Percentiles rank a stretch among this genome's conserved stretches.
phyloP scores from a whole-genome alignment of 805 yeast species.

The Diddensiella transvaalensis region DNA sequence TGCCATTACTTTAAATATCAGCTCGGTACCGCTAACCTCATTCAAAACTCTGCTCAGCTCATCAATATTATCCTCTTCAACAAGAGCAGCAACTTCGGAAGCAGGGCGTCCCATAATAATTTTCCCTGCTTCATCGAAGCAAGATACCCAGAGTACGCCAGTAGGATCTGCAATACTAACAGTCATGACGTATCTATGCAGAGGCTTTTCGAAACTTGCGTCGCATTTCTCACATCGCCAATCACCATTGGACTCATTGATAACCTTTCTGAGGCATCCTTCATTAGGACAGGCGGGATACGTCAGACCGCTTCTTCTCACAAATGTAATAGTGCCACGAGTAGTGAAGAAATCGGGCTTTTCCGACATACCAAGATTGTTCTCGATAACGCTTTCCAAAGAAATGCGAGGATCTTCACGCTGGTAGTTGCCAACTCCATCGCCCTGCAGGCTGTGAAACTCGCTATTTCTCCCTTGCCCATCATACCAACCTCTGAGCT shows the following conservation, averaged over 20 bases:
- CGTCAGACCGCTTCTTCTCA: conserved; percentile 65
- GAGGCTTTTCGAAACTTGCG: conserved; percentile 61
- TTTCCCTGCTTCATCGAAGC: conserved; percentile 82
- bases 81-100: conserved; percentile 45
- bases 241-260: conserved; percentile 64
- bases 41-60: conserved; percentile 46
- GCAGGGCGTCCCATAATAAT: conserved; percentile 69
- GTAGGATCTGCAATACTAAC: conserved; percentile 73
- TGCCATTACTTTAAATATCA: conserved; percentile 72
- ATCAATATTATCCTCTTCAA: conserved; percentile 35
- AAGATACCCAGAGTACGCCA: conserved; percentile 80
- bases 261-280: conserved; percentile 79
- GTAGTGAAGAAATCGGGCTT: conserved; percentile 74
- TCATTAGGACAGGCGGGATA: conserved; percentile 85
- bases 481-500: conserved; percentile 93
- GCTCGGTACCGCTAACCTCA: conserved; percentile 62
- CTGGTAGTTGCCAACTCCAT: conserved; percentile 43
- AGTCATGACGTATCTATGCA: conserved; percentile 76
- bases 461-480: conserved; percentile 61
- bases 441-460: conserved; percentile 55
- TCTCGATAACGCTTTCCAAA: conserved; percentile 60
- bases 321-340: conserved; percentile 68
- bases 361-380: conserved; percentile 68
- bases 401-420: conserved; percentile 56
- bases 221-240: conserved; percentile 97